phyloP scores from a whole-genome alignment of 2,329 filamentous ascomycete genomes.

The Stagonosporopsis vannaccii region DNA sequence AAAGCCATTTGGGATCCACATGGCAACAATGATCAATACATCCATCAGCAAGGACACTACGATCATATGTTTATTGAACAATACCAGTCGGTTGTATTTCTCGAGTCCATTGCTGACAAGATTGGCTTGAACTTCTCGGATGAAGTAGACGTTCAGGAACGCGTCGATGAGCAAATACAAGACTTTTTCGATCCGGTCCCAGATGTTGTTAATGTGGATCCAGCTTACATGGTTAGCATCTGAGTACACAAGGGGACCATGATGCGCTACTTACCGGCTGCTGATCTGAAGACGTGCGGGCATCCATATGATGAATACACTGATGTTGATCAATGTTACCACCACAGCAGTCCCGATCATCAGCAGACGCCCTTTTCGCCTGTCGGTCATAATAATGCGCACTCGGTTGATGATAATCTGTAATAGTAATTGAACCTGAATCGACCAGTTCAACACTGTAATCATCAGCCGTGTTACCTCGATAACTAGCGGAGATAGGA shows the following conservation, averaged over 20 bases:
- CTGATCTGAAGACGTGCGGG: conserved; percentile 37
- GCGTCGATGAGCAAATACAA: conserved; percentile 34
- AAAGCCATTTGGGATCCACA: conserved; percentile 52
- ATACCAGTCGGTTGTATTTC: conserved; percentile 37
- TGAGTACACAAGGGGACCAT: accelerated
- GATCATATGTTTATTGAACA: conserved; percentile 38
- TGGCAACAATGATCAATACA: conserved; percentile 52
- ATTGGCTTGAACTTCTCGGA: conserved; percentile 33
- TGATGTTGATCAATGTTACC: conserved; percentile 39
- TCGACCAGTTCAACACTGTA: conserved; percentile 32
- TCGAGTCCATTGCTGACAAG: conserved; percentile 35
- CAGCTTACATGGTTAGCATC: conserved; percentile 13
- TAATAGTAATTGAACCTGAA: conserved; percentile 40
- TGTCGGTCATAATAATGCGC: conserved; percentile 32
- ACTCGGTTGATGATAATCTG: conserved; percentile 43
- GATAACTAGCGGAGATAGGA: too few species aligned
- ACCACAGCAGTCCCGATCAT: conserved; percentile 24
- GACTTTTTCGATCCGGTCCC: conserved; percentile 38
- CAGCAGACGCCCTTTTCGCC: conserved; percentile 22
- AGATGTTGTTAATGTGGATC: conserved; percentile 34
- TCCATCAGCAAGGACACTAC: conserved; percentile 37
- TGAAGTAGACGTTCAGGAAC: conserved; percentile 38
- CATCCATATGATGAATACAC: conserved; percentile 41
- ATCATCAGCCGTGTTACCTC: conserved; percentile 8
- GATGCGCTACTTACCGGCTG: conserved; percentile 10